phyloP scores from a whole-genome alignment of 2,329 filamentous ascomycete genomes.

The Aspergillus sp. region DNA sequence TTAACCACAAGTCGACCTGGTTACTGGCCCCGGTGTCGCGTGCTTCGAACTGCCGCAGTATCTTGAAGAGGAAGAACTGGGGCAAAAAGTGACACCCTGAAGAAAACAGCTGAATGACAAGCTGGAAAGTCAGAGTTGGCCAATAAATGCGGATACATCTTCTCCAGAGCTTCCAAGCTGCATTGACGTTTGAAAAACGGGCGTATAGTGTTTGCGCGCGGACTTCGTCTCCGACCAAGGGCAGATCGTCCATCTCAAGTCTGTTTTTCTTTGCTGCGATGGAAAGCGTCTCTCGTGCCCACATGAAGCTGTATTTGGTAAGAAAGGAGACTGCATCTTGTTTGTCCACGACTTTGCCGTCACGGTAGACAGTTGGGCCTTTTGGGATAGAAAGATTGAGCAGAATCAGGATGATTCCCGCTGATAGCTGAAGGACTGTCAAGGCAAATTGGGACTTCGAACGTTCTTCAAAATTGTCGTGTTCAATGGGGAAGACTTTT shows the following conservation, averaged over 20 bases:
- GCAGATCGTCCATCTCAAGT: constrained; percentile 61
- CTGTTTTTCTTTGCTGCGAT: constrained; percentile 58
- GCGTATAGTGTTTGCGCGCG: constrained; percentile 44
- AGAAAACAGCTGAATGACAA: constrained; percentile 52
- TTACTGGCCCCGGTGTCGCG: constrained; percentile 47
- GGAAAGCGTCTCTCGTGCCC: constrained; percentile 55
- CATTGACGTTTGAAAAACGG: constrained; percentile 1
- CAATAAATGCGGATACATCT: constrained; percentile 59
- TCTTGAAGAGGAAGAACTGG: constrained; percentile 63
- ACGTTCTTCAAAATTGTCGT: neutral
- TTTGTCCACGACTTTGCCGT: constrained; percentile 59
- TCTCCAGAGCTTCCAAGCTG: constrained; percentile 50
- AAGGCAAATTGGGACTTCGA: neutral
- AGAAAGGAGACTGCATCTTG: constrained; percentile 60
- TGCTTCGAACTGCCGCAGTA: constrained; percentile 64
- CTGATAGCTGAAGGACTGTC: neutral
- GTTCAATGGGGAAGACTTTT: neutral
- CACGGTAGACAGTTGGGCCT: constrained; percentile 61
- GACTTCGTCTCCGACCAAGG: constrained; percentile 56
- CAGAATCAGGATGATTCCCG: neutral
- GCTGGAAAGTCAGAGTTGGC: constrained; percentile 55
- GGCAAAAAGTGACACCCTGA: constrained; percentile 63
- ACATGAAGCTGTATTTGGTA: constrained; percentile 62
- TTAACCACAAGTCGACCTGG: constrained; percentile 57
- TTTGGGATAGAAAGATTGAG: constrained; percentile 2